Conservation (phyloP, 768 basidiomycete genomes). For the Trametes meyenii region DNA sequence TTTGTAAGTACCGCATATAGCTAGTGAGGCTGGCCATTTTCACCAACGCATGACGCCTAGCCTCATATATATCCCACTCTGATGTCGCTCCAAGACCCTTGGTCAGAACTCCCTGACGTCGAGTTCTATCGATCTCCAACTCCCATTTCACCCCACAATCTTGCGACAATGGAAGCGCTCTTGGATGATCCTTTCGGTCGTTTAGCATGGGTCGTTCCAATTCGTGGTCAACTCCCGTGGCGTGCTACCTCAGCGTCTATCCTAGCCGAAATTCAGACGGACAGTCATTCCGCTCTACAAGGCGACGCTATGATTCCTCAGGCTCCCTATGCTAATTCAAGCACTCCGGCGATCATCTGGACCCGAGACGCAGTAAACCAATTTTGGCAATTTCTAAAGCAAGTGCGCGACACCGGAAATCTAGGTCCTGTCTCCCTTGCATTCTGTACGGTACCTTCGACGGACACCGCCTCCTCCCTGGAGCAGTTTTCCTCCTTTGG, state of each 20-base stretch:
- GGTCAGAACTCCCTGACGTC: neutral
- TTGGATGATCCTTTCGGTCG: slow-evolving; percentile 10
- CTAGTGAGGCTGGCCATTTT: no score
- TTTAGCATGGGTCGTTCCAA: slow-evolving; percentile 24
- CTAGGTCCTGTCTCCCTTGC: slow-evolving; percentile 25
- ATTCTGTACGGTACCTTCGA: slow-evolving; percentile 6
- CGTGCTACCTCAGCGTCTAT: slow-evolving; percentile 15
- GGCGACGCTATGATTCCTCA: neutral
- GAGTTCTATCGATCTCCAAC: neutral
- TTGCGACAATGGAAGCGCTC: neutral
- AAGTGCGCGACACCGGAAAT: slow-evolving; percentile 5
- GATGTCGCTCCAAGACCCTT: neutral
- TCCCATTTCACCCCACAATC: slow-evolving; percentile 19
- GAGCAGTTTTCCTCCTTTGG: slow-evolving; percentile 1
- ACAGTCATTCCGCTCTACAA: neutral
- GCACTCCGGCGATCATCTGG: slow-evolving; percentile 12
- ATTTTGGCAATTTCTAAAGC: slow-evolving; percentile 23
- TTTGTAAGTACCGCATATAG: neutral
- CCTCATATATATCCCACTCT: slow-evolving; percentile 7
- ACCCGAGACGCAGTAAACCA: slow-evolving; percentile 12
- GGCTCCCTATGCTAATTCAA: neutral
- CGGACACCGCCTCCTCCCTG: neutral
- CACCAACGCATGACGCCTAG: neutral
- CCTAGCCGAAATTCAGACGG: neutral
- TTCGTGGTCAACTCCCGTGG: slow-evolving; percentile 24